Base-by-base conservation (phyloP, 23 red algal genomes). In the Gracilaria vermiculophylla region DNA sequence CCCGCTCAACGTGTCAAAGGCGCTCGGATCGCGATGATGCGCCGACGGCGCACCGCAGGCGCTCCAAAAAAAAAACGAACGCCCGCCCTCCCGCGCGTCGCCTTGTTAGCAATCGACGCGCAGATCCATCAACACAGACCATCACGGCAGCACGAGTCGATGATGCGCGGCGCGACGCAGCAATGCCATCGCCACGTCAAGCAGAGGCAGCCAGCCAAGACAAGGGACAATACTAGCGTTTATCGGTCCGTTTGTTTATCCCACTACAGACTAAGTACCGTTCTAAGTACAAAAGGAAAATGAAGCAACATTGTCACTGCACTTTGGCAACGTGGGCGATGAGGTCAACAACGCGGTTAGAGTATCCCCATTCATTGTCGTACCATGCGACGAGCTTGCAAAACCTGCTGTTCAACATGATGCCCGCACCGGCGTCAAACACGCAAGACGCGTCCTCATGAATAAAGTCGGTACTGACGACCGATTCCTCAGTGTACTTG, bases 341-440 rank as follows among this genome's bases (percentile, higher is more conserved):
- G 15, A 99, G 77, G 79, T 99, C 97, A 33, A 99, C 97, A 50
- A 99, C 97, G 61, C 97, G 97, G 83, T 93, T 95, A 15, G 86
- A 92, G 77, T 99, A 99, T 31, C 97, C 97, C 92, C 92, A 95
- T 69, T 99, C 97, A 75, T 99, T 99, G 80, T 99, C 97, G 86
- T 99, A 99, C 97, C 97, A 99, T 29, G 80, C 70, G 19, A 99
- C 92, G 31, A 95, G 69, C 85, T 99, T 99, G 70, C 94, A 94
- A 94, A 99, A 99, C 45, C 85, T 95, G 52, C 76, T 78, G 37
- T 89, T 95, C 34, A 99, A 77, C 97, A 99, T 99, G 84, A 99
- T 99, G 17, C 97, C 97, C 0, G 97, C 97, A 27, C 82, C 69
- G 0, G 97, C 97, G 57, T 99, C 97, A 84, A 99, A 99, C 33